Evolutionary conservation across 140 eudicot species (phyloP).

Genomic region (Flaveria floridana): DNA sequence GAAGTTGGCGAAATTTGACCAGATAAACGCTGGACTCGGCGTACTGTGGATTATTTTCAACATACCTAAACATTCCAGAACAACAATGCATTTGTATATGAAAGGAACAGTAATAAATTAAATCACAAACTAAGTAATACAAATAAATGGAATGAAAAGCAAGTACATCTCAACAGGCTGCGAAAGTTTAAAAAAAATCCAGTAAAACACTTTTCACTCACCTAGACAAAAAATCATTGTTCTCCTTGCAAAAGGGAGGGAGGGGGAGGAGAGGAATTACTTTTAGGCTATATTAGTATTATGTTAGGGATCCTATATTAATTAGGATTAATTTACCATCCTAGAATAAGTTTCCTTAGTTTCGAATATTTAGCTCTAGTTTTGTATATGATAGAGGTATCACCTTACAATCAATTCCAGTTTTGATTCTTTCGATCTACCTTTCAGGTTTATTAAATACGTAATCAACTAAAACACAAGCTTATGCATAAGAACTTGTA

Average conservation of each 20-base stretch:
- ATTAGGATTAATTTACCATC: too few relatives aligned
- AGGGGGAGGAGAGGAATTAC: neutral
- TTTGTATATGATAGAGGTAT: neutral
- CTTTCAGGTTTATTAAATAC: neutral
- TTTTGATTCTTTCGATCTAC: neutral
- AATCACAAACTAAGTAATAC: slow-evolving; percentile 12
- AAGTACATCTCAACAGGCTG: neutral
- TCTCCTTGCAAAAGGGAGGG: neutral
- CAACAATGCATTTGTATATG: slow-evolving; percentile 17
- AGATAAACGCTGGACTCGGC: slow-evolving; percentile 93
- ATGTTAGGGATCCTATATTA: too few relatives aligned
- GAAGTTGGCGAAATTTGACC: slow-evolving; percentile 96
- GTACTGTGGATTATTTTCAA: slow-evolving; percentile 95
- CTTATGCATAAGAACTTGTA: slow-evolving; percentile 21
- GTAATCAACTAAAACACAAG: neutral
- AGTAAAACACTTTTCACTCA: neutral
- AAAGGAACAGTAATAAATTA: neutral
- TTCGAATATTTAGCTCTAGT: neutral
- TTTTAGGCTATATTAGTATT: neutral
- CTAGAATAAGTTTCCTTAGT: too few relatives aligned
- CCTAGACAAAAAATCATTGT: neutral
- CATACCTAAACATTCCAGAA: slow-evolving; percentile 55
- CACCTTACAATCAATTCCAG: neutral
- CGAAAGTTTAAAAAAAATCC: neutral
- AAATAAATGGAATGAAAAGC: neutral